Evolutionary conservation across 331 rosid species (phyloP), one percentile per base, ranked within the genome.

Genomic region (Acacia pycnantha): DNA sequence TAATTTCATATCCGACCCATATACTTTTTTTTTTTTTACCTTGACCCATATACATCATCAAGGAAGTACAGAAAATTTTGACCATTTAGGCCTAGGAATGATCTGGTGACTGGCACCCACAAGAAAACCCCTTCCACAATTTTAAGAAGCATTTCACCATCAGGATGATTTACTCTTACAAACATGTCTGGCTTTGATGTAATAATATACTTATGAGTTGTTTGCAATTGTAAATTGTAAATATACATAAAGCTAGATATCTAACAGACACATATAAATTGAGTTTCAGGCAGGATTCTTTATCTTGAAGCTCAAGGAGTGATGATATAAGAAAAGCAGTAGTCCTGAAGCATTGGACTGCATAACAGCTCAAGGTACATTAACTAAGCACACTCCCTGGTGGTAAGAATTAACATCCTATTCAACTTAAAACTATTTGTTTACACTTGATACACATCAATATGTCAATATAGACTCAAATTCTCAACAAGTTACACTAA

Each of bases 391-490:
- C 26, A 50, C 26, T n/a, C 2, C 64, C 0, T 2, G 12, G 37
- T 50, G 35, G 76, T 77, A 73, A 78, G 12, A 51, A 46, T 72
- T 21, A 64, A 51, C 14, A 85, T 77, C 44, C 77, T 56, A 56
- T 81, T 22, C 50, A 81, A 53, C 46, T 50, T 11, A 53, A 35
- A 76, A 80, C 81, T 21, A 10, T 12, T 11, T 43, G 11, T 40
- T 80, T 72, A 78, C 78, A 59, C 29, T 12, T 40, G 68, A 56
- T 33, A 61, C 67, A 54, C 37, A 56, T n/a, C 78, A 24, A 24
- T 24, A 24, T 59, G 64, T 56, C 15, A 56, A n/a, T n/a, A 56
- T 9, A n/a, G 14, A 56, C 12, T 9, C 0, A n/a, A 56, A 56
- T 56, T n/a, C 27, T n/a, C 0, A n/a, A 10, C 6, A 56, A n/a